Percentiles rank a stretch among this genome's conserved stretches.
phyloP scores from a whole-genome alignment of 108 stramenopile species.

The Cyclotella kingstonii region DNA sequence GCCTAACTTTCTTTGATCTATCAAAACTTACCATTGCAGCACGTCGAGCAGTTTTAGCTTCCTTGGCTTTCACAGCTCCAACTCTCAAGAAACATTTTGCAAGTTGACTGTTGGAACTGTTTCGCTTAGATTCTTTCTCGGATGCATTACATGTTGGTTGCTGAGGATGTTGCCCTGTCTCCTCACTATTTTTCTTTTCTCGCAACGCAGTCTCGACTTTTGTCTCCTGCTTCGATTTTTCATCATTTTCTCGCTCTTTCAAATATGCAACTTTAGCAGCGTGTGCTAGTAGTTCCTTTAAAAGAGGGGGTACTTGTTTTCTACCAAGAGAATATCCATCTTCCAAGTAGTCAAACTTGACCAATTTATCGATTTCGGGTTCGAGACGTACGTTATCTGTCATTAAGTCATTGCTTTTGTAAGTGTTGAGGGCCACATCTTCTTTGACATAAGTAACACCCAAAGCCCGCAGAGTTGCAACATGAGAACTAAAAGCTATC shows the following conservation, averaged over 20 bases:
- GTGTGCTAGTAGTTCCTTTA: slow-evolving; percentile 74
- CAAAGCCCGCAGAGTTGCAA: slow-evolving; percentile 55
- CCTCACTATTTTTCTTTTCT: no score
- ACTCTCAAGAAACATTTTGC: slow-evolving; percentile 65
- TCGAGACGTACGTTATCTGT: slow-evolving; percentile 58
- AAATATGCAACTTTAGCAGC: slow-evolving; percentile 52
- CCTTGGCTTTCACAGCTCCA: slow-evolving; percentile 63
- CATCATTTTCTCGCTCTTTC: slow-evolving; percentile 45
- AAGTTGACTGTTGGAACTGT: slow-evolving; percentile 11
- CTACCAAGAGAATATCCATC: slow-evolving; percentile 2
- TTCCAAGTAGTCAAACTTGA: slow-evolving; percentile 36
- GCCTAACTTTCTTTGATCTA: slow-evolving; percentile 52
- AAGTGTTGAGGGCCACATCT: slow-evolving; percentile 23
- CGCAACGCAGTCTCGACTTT: not conserved
- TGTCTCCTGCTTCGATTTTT: slow-evolving; percentile 7
- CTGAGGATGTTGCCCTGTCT: no score
- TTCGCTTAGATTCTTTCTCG: not conserved
- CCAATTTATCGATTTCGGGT: slow-evolving; percentile 71
- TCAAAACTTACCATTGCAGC: slow-evolving; percentile 68
- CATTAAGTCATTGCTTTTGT: not conserved
- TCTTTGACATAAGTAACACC: slow-evolving; percentile 72
- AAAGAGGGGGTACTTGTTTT: slow-evolving; percentile 36
- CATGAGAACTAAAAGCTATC: slow-evolving; percentile 57
- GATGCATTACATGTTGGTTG: no score
- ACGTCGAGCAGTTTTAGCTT: slow-evolving; percentile 53